Evolutionary conservation across 805 yeast species (phyloP).

Genomic region (Yarrowia keelungensis): DNA sequence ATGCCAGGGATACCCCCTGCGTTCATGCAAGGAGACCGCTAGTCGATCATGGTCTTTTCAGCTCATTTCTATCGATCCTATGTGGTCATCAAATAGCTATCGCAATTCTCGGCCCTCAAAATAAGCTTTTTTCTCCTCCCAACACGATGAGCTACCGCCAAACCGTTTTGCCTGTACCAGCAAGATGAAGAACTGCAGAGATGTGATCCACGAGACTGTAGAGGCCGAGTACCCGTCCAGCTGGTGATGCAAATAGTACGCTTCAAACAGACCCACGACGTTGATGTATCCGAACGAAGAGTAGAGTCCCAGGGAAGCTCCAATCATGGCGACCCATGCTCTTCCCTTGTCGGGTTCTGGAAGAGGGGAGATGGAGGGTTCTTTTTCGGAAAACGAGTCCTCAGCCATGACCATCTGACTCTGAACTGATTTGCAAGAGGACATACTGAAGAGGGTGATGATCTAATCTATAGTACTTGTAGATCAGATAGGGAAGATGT

Average conservation of each 20-base stretch:
- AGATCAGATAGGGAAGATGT: too few relatives aligned
- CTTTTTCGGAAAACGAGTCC: constrained; percentile 6
- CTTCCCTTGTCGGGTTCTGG: constrained; percentile 24
- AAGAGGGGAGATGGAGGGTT: background rate
- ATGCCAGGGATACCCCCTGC: too few relatives aligned
- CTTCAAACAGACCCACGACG: constrained; percentile 68
- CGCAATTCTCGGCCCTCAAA: too few relatives aligned
- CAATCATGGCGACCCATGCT: constrained; percentile 36
- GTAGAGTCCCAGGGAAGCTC: constrained; percentile 15
- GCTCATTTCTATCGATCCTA: too few relatives aligned
- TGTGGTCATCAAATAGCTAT: too few relatives aligned
- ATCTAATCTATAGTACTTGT: too few relatives aligned
- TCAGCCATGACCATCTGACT: constrained; percentile 5
- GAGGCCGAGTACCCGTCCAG: constrained; percentile 56
- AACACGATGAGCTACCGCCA: too few relatives aligned
- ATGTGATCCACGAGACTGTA: constrained; percentile 73
- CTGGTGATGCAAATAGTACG: constrained; percentile 61
- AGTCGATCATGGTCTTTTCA: too few relatives aligned
- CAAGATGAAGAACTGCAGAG: constrained; percentile 50
- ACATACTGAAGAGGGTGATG: background rate
- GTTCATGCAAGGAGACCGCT: too few relatives aligned
- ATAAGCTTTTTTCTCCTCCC: too few relatives aligned
- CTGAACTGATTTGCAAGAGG: constrained; percentile 15
- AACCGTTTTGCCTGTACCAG: too few relatives aligned
- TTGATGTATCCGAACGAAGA: constrained; percentile 66